A percentile compares a stretch with the other conserved stretches of the same genome.
phyloP scores from a whole-genome alignment of 2,329 filamentous ascomycete species.

The Cercospora beticola region DNA sequence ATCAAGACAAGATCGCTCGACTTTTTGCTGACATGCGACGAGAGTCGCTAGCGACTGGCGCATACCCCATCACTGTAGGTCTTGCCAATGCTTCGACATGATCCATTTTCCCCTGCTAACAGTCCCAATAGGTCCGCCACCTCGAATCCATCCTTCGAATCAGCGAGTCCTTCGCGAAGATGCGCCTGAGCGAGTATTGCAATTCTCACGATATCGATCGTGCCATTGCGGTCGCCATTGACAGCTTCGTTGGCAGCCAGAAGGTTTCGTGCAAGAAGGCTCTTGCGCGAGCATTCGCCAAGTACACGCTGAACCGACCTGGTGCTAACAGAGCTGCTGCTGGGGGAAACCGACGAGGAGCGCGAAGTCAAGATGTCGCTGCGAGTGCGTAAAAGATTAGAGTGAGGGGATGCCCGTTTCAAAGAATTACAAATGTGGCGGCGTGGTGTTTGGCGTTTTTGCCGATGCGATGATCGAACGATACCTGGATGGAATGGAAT shows the following conservation, averaged over 20 bases:
- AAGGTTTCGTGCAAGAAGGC: conserved; percentile 98
- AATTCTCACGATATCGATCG: conserved; percentile 88
- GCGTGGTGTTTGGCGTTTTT: not conserved
- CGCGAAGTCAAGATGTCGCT: conserved; percentile 22
- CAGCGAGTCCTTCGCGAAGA: conserved; percentile 90
- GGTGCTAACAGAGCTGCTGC: conserved; percentile 40
- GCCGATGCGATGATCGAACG: not conserved
- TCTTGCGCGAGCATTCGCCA: conserved; percentile 88
- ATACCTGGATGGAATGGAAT: not conserved
- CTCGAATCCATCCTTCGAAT: conserved; percentile 97
- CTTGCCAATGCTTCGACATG: not conserved
- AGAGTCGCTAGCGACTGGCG: conserved; percentile 88
- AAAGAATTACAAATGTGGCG: not conserved
- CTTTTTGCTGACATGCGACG: conserved; percentile 95
- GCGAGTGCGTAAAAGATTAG: conserved; percentile 23
- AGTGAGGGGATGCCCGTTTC: not conserved
- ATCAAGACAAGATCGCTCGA: conserved; percentile 92
- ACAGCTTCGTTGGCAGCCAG: conserved; percentile 92
- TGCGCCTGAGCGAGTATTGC: conserved; percentile 97
- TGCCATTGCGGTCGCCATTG: conserved; percentile 93
- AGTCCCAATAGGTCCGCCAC: conserved; percentile 74
- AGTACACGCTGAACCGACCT: conserved; percentile 64
- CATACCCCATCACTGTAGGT: conserved; percentile 95
- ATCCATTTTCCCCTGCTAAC: not conserved
- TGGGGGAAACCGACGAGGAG: conserved; percentile 11